phyloP scores from a whole-genome alignment of 306 rosid species.

The Prunus padus region DNA sequence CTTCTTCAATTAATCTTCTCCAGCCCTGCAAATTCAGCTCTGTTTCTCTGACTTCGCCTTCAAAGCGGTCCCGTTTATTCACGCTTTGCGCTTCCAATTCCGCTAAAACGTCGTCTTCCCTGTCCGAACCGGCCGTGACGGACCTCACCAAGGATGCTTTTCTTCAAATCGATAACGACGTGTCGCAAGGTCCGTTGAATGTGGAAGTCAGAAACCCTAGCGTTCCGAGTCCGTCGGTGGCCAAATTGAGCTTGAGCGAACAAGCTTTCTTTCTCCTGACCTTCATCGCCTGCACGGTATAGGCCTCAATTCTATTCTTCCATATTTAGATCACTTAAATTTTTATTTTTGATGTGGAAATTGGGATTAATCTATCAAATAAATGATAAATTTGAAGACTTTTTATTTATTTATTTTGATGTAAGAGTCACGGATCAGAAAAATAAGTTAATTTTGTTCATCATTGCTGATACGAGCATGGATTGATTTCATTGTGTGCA shows the following conservation, averaged over 20 bases:
- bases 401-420: too few species aligned
- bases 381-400: neutral
- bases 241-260: conserved; percentile 55
- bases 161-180: conserved; percentile 26
- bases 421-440: too few species aligned
- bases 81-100: conserved; percentile 30
- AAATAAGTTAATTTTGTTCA: neutral
- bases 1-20: conserved; percentile 26
- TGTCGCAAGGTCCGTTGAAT: conserved; percentile 27
- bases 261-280: conserved; percentile 80
- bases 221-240: conserved; percentile 27
- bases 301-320: neutral
- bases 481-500: conserved; percentile 29
- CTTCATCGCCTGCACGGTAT: conserved; percentile 78
- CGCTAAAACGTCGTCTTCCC: neutral
- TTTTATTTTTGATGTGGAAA: neutral
- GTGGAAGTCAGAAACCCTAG: conserved; percentile 49
- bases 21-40: conserved; percentile 25
- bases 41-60: conserved; percentile 22
- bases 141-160: conserved; percentile 21
- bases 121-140: conserved; percentile 15
- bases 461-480: too few species aligned
- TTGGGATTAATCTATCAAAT: neutral
- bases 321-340: neutral
- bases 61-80: conserved; percentile 30